Evolutionary conservation across 208 protist species (phyloP).

Genomic region (Wallacemonas collosoma): DNA sequence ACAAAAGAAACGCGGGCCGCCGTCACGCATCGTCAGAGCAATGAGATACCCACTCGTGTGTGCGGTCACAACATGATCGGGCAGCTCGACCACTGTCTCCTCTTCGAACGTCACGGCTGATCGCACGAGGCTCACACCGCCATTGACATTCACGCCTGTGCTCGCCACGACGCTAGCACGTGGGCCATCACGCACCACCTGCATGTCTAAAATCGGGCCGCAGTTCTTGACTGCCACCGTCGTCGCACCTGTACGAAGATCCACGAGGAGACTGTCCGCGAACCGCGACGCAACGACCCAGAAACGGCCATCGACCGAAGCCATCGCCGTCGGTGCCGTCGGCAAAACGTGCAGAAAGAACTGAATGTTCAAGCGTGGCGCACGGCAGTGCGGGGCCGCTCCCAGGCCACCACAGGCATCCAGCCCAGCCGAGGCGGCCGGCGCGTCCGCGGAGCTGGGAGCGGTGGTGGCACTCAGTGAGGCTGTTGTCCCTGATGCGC

Average conservation of each 20-base stretch:
- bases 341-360: slow-evolving; percentile 26
- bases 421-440: neutral
- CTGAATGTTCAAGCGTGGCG: slow-evolving; percentile 25
- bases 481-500: no score
- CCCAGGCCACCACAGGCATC: neutral
- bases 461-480: neutral
- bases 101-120: slow-evolving; percentile 55
- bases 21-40: slow-evolving; percentile 34
- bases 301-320: slow-evolving; percentile 20
- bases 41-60: slow-evolving; percentile 29
- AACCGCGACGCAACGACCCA: slow-evolving; percentile 69
- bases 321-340: slow-evolving; percentile 30
- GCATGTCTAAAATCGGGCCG: slow-evolving; percentile 77
- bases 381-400: neutral
- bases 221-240: slow-evolving; percentile 57
- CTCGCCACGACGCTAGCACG: slow-evolving; percentile 63
- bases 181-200: slow-evolving; percentile 42
- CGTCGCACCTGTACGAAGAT: slow-evolving; percentile 33
- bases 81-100: slow-evolving; percentile 21
- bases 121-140: slow-evolving; percentile 71
- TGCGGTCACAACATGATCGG: slow-evolving; percentile 26
- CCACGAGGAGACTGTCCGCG: slow-evolving; percentile 50
- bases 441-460: neutral
- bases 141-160: slow-evolving; percentile 59
- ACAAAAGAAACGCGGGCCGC: slow-evolving; percentile 28